Evolutionary conservation across 179 eudicot genomes (phyloP), one percentile per base, ranked within the genome.

Genomic region (Corrigiola litoralis): DNA sequence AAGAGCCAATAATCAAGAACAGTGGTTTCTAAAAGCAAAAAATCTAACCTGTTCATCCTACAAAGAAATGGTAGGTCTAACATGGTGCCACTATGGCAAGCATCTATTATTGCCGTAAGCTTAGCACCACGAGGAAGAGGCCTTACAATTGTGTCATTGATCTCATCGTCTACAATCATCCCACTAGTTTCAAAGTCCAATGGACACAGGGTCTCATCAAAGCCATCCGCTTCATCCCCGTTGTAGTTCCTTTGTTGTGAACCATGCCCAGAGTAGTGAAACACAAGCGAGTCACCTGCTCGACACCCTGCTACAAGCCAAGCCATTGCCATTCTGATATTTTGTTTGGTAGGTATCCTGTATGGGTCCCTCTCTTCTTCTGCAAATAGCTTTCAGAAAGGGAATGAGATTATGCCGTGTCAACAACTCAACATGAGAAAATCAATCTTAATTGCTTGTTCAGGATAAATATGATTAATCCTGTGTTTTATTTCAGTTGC

Each of bases 261-360:
- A 57, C 99, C 99, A 78, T 94, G 99, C 14, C 99, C 99, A 51
- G 99, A 94, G 78, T 82, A 94, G 76, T 94, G 97, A 67, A 94
- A 90, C 66, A 94, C 82, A 61, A 94, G 72, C 5, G 99, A 94
- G 67, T 94, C 99, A 29, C 99, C 99, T 32, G 94, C 79, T 47
- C 85, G 88, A 67, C 94, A 86, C 60, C 94, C 99, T 69, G 83
- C 90, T 49, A 94, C 86, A 18, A 94, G 91, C 99, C 99, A 94
- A 69, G 75, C 75, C 70, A 94, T 38, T 40, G 94, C 97, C 91
- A 86, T 85, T 62, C 96, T 78, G 70, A 94, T 85, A 75, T 94
- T 94, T 0, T 84, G 73, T 55, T 72, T 82, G 18, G 89, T 94
- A n/a, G 99, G 99, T 65, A 83, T 78, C 72, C 81, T 83, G 76